Evolutionary conservation across 306 rosid species (phyloP).

Genomic region (Fragaria ananassa): DNA sequence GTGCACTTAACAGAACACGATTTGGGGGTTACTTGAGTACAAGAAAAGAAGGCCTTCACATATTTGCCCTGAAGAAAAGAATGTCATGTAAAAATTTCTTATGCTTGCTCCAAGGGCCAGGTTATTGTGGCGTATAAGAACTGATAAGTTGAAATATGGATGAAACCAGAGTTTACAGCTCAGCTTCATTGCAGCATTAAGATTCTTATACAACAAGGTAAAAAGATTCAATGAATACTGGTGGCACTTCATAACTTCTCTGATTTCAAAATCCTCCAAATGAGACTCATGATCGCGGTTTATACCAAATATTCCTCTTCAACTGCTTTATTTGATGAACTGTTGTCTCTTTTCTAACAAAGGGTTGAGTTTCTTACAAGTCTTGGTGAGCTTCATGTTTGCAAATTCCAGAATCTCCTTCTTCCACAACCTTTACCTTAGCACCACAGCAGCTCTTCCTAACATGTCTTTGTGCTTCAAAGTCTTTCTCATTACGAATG

Average conservation of each 20-base stretch:
- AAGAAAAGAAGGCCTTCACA: neutral
- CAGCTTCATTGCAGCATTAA: neutral
- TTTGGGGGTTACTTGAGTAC: neutral
- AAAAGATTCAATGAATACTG: neutral
- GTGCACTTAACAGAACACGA: neutral
- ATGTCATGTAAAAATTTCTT: neutral
- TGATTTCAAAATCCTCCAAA: neutral
- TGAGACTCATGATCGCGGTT: neutral
- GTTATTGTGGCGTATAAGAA: neutral
- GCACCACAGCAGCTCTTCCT: conserved; percentile 57
- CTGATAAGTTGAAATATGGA: neutral
- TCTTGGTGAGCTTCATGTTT: neutral
- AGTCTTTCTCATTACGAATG: conserved; percentile 20
- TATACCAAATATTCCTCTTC: neutral
- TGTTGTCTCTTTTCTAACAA: neutral
- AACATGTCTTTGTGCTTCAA: conserved; percentile 26
- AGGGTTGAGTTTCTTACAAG: neutral
- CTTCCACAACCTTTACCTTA: conserved; percentile 45
- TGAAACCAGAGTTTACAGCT: neutral
- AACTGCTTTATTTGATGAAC: neutral
- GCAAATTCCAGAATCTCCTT: conserved; percentile 22
- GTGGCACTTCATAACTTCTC: neutral
- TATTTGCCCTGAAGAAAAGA: neutral
- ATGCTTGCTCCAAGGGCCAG: neutral
- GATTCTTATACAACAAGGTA: neutral